A percentile compares a stretch with the other conserved stretches of the same genome.
Evolutionary conservation across 768 basidiomycete genomes (phyloP).

Genomic region (Kwoniella botswanensis): DNA sequence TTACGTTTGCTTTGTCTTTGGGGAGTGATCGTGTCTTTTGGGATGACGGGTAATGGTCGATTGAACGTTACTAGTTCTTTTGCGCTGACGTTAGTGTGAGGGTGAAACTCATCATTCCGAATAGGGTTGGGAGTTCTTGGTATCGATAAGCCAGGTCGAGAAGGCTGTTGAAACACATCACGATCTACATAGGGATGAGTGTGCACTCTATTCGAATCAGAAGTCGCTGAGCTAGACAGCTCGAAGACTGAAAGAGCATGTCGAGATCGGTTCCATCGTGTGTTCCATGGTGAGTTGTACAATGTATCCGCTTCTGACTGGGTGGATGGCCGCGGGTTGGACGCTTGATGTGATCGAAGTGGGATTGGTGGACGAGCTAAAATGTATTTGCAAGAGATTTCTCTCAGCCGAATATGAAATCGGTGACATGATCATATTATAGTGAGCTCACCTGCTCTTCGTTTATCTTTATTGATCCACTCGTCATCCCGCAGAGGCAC

Average conservation of each 20-base stretch:
- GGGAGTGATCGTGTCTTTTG: not conserved
- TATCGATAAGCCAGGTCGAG: not conserved
- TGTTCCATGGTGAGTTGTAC: not conserved
- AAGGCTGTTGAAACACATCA: not conserved
- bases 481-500: not conserved
- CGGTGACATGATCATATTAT: no score
- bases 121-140: no score
- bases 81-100: not conserved
- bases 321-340: not conserved
- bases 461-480: not conserved
- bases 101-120: no score
- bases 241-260: constrained; percentile 4
- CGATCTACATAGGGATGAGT: not conserved
- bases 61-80: not conserved
- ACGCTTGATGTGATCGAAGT: not conserved
- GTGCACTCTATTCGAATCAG: not conserved
- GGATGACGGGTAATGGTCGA: not conserved
- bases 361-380: not conserved
- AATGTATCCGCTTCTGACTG: not conserved
- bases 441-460: not conserved
- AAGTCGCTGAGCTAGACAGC: not conserved
- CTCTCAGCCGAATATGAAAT: no score
- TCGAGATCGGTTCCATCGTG: constrained; percentile 1
- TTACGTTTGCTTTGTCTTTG: not conserved
- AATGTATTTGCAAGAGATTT: no score